phyloP scores from a whole-genome alignment of 306 rosid species.

The Cucumis melo region DNA sequence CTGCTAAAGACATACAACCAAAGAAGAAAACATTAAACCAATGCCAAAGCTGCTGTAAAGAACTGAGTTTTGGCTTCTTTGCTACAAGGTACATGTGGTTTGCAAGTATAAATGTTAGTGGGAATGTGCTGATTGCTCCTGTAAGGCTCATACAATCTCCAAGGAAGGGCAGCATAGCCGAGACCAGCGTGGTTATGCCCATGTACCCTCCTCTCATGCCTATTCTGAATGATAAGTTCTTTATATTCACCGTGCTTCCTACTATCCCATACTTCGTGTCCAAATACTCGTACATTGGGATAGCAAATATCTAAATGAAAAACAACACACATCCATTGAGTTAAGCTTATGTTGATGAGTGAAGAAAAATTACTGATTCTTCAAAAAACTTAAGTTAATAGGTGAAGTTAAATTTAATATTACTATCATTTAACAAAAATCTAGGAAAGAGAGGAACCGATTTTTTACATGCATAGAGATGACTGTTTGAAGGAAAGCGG shows the following conservation, averaged over 20 bases:
- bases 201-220: conserved; percentile 75
- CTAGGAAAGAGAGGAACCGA: too few species aligned
- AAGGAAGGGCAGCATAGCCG: conserved; percentile 84
- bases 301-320: conserved; percentile 66
- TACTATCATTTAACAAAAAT: too few species aligned
- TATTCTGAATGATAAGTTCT: conserved; percentile 53
- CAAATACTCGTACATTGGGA: conserved; percentile 91
- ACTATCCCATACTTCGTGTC: conserved; percentile 59
- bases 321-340: background rate
- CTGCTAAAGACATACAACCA: conserved; percentile 52
- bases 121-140: conserved; percentile 89
- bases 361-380: too few species aligned
- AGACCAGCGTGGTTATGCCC: conserved; percentile 45
- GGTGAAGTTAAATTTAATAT: too few species aligned
- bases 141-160: conserved; percentile 99
- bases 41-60: conserved; percentile 70
- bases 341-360: background rate
- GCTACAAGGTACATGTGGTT: conserved; percentile 85
- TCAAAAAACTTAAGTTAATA: too few species aligned
- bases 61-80: conserved; percentile 41
- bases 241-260: conserved; percentile 47
- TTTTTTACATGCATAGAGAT: conserved; percentile 63
- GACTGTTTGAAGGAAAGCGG: conserved; percentile 82
- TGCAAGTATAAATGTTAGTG: conserved; percentile 85
- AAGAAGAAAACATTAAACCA: conserved; percentile 81